These are phyloP conservation scores for Fusarium mexicanum DNA, from an alignment of 2,329 filamentous ascomycete species.

Conservation along the genomic window DNA sequence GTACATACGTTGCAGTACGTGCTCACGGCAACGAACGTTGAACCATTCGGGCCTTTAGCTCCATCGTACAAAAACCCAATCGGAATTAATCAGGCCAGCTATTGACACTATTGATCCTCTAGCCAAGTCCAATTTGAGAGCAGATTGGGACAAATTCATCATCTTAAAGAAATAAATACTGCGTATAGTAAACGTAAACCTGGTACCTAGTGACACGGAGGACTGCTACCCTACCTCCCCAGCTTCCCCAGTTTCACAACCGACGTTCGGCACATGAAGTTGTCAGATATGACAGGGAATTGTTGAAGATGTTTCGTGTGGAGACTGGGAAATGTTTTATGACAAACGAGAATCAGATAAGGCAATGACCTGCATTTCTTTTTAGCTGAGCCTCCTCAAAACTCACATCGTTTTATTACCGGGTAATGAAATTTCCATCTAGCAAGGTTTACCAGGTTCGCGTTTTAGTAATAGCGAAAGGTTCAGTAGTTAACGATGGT, in stretches of 20 bases:
- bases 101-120: not conserved
- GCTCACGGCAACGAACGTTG: not conserved
- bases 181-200: not conserved
- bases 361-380: not conserved
- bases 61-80: not conserved
- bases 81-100: not conserved
- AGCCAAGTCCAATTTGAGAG: too few relatives aligned
- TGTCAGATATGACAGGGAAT: not conserved
- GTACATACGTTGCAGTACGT: not conserved
- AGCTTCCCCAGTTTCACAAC: not conserved
- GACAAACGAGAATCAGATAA: not conserved
- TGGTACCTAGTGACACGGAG: not conserved
- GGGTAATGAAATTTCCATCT: not conserved
- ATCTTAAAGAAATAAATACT: not conserved
- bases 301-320: not conserved
- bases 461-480: not conserved
- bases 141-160: not conserved
- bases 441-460: not conserved
- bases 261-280: not conserved
- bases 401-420: not conserved
- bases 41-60: not conserved
- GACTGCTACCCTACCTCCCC: not conserved
- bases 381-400: not conserved
- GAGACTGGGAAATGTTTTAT: not conserved
- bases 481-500: not conserved